Percentiles rank a stretch among this genome's conserved stretches.
Evolutionary conservation across 441 rosid genomes (phyloP).

Genomic region (Populus hybrid): DNA sequence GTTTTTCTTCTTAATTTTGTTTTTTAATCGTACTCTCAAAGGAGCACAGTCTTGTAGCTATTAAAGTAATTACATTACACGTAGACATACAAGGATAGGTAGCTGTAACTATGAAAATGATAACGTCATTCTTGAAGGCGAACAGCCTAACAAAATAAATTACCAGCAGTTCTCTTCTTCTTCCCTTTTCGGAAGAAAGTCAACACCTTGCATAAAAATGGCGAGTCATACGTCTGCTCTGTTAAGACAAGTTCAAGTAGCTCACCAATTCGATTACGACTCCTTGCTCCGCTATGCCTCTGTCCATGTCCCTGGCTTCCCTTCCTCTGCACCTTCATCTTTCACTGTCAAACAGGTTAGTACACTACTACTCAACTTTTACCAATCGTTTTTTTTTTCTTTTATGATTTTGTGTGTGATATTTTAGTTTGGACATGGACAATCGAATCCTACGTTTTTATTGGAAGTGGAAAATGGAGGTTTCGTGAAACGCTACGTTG

Average conservation of each 20-base stretch:
- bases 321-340: slow-evolving; percentile 23
- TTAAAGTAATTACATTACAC: too few species aligned
- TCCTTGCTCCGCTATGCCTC: slow-evolving; percentile 61
- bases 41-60: too few species aligned
- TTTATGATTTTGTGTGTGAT: neutral
- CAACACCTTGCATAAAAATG: slow-evolving; percentile 26
- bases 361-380: neutral
- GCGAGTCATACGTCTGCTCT: slow-evolving; percentile 58
- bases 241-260: slow-evolving; percentile 43
- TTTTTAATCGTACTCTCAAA: too few species aligned
- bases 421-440: slow-evolving; percentile 86
- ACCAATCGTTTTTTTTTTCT: neutral
- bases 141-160: too few species aligned
- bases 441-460: slow-evolving; percentile 89
- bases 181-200: too few species aligned
- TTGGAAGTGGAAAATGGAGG: slow-evolving; percentile 55
- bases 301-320: slow-evolving; percentile 64
- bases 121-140: too few species aligned
- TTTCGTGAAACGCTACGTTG: slow-evolving; percentile 61
- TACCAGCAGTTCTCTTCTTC: too few species aligned
- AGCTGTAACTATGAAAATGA: too few species aligned
- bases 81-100: too few species aligned
- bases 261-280: slow-evolving; percentile 56
- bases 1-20: too few species aligned
- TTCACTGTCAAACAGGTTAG: slow-evolving; percentile 51